phyloP scores from a whole-genome alignment of 83 land plant genomes.

The Diphasiastrum complanatum region DNA sequence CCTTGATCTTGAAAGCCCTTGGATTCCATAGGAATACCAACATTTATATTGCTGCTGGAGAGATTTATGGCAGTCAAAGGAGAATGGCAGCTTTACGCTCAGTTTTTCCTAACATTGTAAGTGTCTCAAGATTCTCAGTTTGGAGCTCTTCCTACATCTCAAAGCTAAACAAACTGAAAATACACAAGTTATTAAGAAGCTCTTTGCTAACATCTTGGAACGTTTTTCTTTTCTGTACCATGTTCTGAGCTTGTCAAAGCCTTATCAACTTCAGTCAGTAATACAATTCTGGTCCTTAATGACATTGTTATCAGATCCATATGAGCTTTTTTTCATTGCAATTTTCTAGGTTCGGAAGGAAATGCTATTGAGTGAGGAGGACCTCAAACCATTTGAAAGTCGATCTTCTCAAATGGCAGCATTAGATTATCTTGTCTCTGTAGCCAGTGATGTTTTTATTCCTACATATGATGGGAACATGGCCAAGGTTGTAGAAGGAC shows the following conservation, averaged over 20 bases:
- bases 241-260: too few relatives aligned
- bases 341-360: conserved; percentile 6
- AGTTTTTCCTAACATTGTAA: conserved; percentile 7
- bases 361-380: conserved; percentile 5
- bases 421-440: conserved; percentile 1
- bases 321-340: too few relatives aligned
- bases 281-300: background rate
- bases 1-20: background rate
- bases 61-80: too few relatives aligned
- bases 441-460: too few relatives aligned
- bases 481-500: conserved; percentile 8
- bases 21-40: background rate
- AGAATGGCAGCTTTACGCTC: background rate
- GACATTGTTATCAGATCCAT: background rate
- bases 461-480: conserved; percentile 7
- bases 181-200: too few relatives aligned
- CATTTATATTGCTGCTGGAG: too few relatives aligned
- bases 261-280: background rate
- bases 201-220: too few relatives aligned
- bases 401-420: conserved; percentile 11
- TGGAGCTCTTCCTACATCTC: background rate
- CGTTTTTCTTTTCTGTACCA: too few relatives aligned
- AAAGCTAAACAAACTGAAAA: too few relatives aligned
- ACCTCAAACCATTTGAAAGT: background rate
- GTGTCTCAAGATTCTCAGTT: background rate